Evolutionary conservation across 1,284 basidiomycete species (phyloP).

Genomic region (Wallemia hederae): DNA sequence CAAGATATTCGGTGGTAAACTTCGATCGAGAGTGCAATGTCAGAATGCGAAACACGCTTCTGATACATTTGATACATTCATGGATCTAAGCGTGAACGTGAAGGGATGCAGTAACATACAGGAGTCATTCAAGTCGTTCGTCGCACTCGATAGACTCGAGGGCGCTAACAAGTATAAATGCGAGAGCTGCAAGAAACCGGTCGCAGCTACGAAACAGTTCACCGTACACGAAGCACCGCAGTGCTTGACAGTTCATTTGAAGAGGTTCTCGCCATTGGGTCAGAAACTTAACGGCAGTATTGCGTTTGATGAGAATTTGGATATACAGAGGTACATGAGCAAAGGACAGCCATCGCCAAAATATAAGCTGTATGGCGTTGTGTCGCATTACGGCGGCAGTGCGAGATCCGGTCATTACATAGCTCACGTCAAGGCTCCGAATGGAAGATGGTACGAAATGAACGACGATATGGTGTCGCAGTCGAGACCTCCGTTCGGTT

Average conservation of each 20-base stretch:
- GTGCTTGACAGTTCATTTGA: slow-evolving; percentile 86
- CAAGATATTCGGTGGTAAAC: slow-evolving; percentile 66
- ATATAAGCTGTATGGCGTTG: slow-evolving; percentile 76
- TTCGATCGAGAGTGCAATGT: slow-evolving; percentile 84
- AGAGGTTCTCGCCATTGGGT: slow-evolving; percentile 73
- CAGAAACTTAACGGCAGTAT: slow-evolving; percentile 53
- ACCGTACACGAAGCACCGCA: slow-evolving; percentile 61
- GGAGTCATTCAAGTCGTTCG: slow-evolving; percentile 54
- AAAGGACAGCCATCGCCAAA: slow-evolving; percentile 33
- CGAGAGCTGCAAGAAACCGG: slow-evolving; percentile 74
- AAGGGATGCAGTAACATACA: slow-evolving; percentile 30
- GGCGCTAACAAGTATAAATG: slow-evolving; percentile 95
- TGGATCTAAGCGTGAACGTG: slow-evolving; percentile 78
- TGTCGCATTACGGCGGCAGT: slow-evolving; percentile 71
- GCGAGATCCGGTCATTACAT: slow-evolving; percentile 93
- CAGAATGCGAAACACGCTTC: slow-evolving; percentile 53
- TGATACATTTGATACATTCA: slow-evolving; percentile 84
- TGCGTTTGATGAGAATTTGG: slow-evolving; percentile 47
- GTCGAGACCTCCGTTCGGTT: slow-evolving; percentile 23
- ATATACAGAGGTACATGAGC: slow-evolving; percentile 56
- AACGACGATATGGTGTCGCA: slow-evolving; percentile 54
- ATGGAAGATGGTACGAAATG: slow-evolving; percentile 63
- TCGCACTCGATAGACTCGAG: slow-evolving; percentile 48
- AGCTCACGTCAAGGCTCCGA: slow-evolving; percentile 44
- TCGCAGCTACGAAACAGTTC: slow-evolving; percentile 63